Conservation (phyloP, 805 yeast species). For the Barnettozyma botsteinii region DNA sequence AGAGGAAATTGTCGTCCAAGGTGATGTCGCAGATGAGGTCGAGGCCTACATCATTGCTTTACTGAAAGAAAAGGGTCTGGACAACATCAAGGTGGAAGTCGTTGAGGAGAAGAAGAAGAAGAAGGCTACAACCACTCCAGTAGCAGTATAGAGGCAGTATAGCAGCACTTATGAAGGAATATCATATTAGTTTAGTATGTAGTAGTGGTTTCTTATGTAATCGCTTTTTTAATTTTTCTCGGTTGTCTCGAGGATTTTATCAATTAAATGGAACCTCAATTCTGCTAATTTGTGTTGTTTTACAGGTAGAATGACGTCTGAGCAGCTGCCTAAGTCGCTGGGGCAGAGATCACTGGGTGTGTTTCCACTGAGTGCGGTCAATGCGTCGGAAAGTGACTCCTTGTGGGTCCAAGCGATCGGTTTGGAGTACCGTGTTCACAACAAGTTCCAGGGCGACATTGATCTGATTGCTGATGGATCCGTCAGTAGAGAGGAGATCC, state of each 20-base stretch:
- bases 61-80: conserved; percentile 75
- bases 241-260: too few species aligned
- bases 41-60: conserved; percentile 66
- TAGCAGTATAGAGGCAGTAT: not conserved
- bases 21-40: conserved; percentile 91
- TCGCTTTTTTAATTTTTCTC: too few species aligned
- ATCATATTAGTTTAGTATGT: too few species aligned
- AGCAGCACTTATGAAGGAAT: too few species aligned
- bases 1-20: conserved; percentile 89
- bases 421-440: not conserved
- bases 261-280: too few species aligned
- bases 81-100: conserved; percentile 84
- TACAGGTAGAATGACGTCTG: not conserved
- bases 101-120: conserved; percentile 77
- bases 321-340: not conserved
- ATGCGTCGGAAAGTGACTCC: not conserved
- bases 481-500: too few species aligned
- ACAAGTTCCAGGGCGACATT: not conserved
- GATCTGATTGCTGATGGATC: not conserved
- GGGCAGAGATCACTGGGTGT: not conserved
- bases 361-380: not conserved
- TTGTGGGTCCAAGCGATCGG: not conserved
- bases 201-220: too few species aligned
- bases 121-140: conserved; percentile 31
- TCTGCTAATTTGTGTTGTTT: too few species aligned